These are phyloP conservation scores for Plectosphaerella sp. DNA, from an alignment of 2,329 filamentous ascomycete genomes.

Conservation along the genomic window DNA sequence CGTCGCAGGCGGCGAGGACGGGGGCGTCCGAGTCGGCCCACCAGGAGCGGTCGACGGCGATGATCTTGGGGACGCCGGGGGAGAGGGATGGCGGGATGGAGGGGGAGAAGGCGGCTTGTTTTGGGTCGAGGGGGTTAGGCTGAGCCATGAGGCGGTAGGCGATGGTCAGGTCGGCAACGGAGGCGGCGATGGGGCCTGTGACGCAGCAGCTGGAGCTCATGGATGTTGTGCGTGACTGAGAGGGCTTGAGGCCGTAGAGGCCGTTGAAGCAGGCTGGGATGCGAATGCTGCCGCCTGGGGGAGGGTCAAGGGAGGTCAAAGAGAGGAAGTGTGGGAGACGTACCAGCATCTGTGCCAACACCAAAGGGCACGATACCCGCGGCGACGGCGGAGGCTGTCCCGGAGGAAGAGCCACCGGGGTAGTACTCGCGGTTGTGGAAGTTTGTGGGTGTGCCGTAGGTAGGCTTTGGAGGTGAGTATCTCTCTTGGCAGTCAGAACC, in stretches of 20 bases:
- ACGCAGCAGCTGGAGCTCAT: constrained; percentile 55
- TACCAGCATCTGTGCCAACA: constrained; percentile 66
- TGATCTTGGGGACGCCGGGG: constrained; percentile 38
- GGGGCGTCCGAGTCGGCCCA: constrained; percentile 48
- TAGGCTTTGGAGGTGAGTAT: constrained; percentile 43
- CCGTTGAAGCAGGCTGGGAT: constrained; percentile 74
- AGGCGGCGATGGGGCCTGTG: constrained; percentile 71
- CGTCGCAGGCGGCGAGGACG: constrained; percentile 59
- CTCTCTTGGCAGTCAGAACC: not conserved
- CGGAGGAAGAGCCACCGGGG: constrained; percentile 76
- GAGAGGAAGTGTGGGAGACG: not conserved
- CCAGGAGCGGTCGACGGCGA: constrained; percentile 64
- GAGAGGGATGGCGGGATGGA: constrained; percentile 39
- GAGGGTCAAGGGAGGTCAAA: not conserved
- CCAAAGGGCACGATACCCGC: constrained; percentile 71
- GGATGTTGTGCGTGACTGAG: constrained; percentile 63
- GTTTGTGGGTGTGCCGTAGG: constrained; percentile 71
- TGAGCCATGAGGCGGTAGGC: constrained; percentile 78
- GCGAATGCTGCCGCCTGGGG: constrained; percentile 61
- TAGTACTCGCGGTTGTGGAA: constrained; percentile 75
- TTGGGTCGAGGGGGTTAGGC: constrained; percentile 58
- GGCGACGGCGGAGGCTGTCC: constrained; percentile 65
- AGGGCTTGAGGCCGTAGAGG: constrained; percentile 75
- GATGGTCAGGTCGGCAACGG: constrained; percentile 71
- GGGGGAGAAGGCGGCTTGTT: constrained; percentile 60